These are phyloP conservation scores for Sclerotinia nivalis DNA, from an alignment of 2,329 filamentous ascomycete species.

Conservation along the genomic window DNA sequence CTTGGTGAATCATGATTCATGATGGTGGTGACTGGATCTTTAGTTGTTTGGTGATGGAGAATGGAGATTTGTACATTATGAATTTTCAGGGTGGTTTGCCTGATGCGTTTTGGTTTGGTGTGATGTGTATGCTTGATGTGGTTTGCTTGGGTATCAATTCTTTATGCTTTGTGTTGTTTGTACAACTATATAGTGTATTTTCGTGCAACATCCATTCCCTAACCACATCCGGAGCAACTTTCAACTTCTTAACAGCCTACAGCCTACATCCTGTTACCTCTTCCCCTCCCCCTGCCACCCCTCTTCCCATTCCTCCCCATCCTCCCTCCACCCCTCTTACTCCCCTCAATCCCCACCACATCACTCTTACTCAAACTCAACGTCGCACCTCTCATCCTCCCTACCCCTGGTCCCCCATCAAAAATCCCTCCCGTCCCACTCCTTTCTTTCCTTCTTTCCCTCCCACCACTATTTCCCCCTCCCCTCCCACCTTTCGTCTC, in stretches of 20 bases:
- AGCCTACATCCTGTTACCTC: conserved; percentile 9
- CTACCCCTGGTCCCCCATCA: conserved; percentile 76
- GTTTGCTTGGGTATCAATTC: conserved; percentile 19
- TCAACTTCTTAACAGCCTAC: not conserved
- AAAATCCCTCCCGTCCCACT: conserved; percentile 53
- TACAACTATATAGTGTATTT: not conserved
- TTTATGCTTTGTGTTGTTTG: not conserved
- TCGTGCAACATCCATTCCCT: not conserved
- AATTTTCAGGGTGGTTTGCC: not conserved
- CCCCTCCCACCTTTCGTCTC: conserved; percentile 58
- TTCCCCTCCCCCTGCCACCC: conserved; percentile 21
- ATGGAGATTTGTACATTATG: conserved; percentile 6
- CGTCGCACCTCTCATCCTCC: conserved; percentile 73
- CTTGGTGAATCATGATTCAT: not conserved
- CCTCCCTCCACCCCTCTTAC: conserved; percentile 43
- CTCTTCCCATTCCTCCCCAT: conserved; percentile 38
- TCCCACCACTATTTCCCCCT: conserved; percentile 49
- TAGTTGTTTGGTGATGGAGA: not conserved
- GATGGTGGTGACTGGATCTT: not conserved
- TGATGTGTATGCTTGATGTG: not conserved
- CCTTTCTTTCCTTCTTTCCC: conserved; percentile 49
- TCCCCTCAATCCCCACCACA: conserved; percentile 67
- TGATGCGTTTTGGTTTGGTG: not conserved
- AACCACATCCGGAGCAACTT: not conserved
- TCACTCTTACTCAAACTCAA: conserved; percentile 78